phyloP scores from a whole-genome alignment of 208 protist species.

The Herpetomonas samuelpessoai region DNA sequence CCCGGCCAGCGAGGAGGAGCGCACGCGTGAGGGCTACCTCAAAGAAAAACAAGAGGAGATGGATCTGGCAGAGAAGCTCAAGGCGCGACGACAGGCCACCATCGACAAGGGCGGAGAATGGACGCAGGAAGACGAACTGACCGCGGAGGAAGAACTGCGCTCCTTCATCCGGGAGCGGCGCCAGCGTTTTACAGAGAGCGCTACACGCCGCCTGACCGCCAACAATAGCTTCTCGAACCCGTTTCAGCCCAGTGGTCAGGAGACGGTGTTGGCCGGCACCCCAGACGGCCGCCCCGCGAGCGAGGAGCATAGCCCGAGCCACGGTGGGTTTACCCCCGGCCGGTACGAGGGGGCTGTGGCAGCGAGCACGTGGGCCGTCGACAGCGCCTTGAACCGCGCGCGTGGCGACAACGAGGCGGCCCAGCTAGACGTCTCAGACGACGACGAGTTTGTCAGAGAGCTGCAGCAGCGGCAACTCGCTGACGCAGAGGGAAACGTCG shows the following conservation, averaged over 20 bases:
- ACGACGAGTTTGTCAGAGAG: neutral
- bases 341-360: neutral
- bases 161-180: slow-evolving; percentile 27
- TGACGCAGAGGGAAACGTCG: neutral
- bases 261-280: too few species aligned
- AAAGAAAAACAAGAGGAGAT: slow-evolving; percentile 44
- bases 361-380: slow-evolving; percentile 1
- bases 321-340: neutral
- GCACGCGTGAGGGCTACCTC: slow-evolving; percentile 24
- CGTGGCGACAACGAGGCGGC: neutral
- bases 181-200: slow-evolving; percentile 18
- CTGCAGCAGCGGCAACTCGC: neutral
- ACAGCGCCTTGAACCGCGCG: neutral
- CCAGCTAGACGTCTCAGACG: neutral
- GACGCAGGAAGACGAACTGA: slow-evolving; percentile 37
- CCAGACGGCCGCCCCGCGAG: neutral
- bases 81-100: slow-evolving; percentile 16
- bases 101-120: slow-evolving; percentile 24
- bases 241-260: slow-evolving; percentile 10
- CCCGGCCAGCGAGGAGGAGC: slow-evolving; percentile 8
- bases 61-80: slow-evolving; percentile 35
- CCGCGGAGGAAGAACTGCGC: slow-evolving; percentile 43
- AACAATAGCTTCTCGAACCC: slow-evolving; percentile 43
- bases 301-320: neutral
- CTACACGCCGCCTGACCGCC: slow-evolving; percentile 18